These are phyloP conservation scores for Vigna reflexopilosa DNA, from an alignment of 306 rosid species.

Conservation along the genomic window DNA sequence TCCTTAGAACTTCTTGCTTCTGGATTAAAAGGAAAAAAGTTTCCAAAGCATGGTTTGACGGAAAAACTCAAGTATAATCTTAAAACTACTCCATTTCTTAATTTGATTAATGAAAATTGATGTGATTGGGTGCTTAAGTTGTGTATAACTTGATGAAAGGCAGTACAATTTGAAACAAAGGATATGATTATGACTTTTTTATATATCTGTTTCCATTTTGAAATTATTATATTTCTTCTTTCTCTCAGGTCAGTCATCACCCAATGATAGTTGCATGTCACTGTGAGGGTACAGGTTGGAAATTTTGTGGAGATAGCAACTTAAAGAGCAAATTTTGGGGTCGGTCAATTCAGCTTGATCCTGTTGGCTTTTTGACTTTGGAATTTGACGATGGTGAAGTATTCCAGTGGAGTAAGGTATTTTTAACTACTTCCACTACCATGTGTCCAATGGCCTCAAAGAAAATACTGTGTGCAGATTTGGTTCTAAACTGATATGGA, in stretches of 20 bases:
- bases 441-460: conserved; percentile 10
- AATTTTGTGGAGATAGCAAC: conserved; percentile 95
- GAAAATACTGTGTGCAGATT: conserved; percentile 21
- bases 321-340: conserved; percentile 99
- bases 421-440: conserved; percentile 38
- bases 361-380: conserved; percentile 84
- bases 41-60: conserved; percentile 2
- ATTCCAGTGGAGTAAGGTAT: conserved; percentile 94
- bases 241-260: conserved; percentile 93
- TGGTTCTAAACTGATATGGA: conserved; percentile 42
- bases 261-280: conserved; percentile 95
- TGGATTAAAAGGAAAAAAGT: conserved; percentile 10
- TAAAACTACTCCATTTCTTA: conserved; percentile 2
- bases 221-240: conserved; percentile 37
- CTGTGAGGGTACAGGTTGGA: conserved; percentile 96
- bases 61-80: conserved; percentile 27
- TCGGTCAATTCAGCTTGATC: conserved; percentile 97
- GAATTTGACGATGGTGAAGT: conserved; percentile 96
- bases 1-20: conserved; percentile 18
- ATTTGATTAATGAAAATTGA: conserved; percentile 18
- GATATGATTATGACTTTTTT: conserved; percentile 11
- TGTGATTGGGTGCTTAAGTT: conserved; percentile 6
- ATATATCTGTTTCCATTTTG: conserved; percentile 5
- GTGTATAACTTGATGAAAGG: conserved; percentile 20
- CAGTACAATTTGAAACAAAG: neutral